Percentiles rank a stretch among this genome's conserved stretches.
Conservation (phyloP, 768 basidiomycete genomes). For the Lentinula lateritia region DNA sequence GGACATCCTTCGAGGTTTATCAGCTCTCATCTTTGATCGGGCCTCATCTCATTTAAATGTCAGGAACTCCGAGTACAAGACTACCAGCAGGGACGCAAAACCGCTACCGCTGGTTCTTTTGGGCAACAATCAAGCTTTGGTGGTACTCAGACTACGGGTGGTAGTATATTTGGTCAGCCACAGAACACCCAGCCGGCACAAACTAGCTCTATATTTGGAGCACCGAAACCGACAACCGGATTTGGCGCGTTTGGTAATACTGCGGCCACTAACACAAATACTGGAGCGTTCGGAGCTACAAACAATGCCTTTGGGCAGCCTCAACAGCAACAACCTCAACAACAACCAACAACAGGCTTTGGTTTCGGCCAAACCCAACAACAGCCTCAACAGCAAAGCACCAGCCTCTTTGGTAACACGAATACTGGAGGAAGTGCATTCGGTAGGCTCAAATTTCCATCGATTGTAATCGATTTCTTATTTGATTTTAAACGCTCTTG, state of each 20-base stretch:
- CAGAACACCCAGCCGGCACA: constrained; percentile 10
- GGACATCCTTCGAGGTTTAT: constrained; percentile 72
- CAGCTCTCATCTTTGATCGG: constrained; percentile 10
- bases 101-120: constrained; percentile 44
- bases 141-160: constrained; percentile 33
- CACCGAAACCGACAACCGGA: constrained; percentile 62
- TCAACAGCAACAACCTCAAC: constrained; percentile 26
- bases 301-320: constrained; percentile 42
- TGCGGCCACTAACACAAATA: constrained; percentile 21
- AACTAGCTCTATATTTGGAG: constrained; percentile 46
- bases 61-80: constrained; percentile 78
- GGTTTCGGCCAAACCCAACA: constrained; percentile 11
- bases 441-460: constrained; percentile 15
- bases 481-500: neutral
- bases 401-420: neutral
- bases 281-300: constrained; percentile 44
- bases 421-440: constrained; percentile 24
- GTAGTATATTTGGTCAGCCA: constrained; percentile 42
- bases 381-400: constrained; percentile 26
- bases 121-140: constrained; percentile 47
- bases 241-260: constrained; percentile 75
- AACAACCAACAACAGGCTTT: constrained; percentile 6
- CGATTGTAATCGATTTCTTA: neutral
- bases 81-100: constrained; percentile 69
- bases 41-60: constrained; percentile 7